Conservation (phyloP, 352 stramenopile genomes). For the Phytophthora agathidicida region DNA sequence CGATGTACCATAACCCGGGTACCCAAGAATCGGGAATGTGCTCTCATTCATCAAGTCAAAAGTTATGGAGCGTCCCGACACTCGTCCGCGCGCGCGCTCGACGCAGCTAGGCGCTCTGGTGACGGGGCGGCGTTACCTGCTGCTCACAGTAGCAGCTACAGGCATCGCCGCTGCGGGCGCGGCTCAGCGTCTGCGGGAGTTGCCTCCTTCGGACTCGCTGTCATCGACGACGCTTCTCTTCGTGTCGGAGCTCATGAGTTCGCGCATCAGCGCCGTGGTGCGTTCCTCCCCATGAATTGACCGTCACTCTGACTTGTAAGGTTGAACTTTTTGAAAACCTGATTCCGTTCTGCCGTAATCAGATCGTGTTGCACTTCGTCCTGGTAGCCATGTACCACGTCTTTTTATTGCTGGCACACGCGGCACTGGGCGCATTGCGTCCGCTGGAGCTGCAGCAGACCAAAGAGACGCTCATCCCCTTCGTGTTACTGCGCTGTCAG, state of each 20-base stretch:
- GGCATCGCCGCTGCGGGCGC: conserved; percentile 55
- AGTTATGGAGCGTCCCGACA: conserved; percentile 17
- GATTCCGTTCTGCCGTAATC: conserved; percentile 10
- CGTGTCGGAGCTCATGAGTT: conserved; percentile 51
- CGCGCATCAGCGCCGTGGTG: conserved; percentile 64
- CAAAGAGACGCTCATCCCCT: conserved; percentile 82
- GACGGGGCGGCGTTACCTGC: conserved; percentile 61
- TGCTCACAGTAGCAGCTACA: conserved; percentile 66
- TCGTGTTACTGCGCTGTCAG: conserved; percentile 74
- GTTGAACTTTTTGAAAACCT: too few species aligned
- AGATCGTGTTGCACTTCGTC: conserved; percentile 80
- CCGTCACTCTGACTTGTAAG: conserved; percentile 25
- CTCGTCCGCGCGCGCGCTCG: not conserved
- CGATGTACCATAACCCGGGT: conserved; percentile 1
- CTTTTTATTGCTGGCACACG: conserved; percentile 56
- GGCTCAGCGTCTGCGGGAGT: conserved; percentile 41
- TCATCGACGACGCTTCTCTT: conserved; percentile 30
- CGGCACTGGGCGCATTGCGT: conserved; percentile 53
- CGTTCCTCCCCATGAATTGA: conserved; percentile 14
- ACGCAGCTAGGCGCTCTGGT: conserved; percentile 47
- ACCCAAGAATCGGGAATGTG: conserved; percentile 10
- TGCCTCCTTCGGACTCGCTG: conserved; percentile 17
- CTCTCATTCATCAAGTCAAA: conserved; percentile 1
- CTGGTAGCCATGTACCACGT: conserved; percentile 70
- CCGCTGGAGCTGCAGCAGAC: conserved; percentile 75